phyloP scores from a whole-genome alignment of 495 filamentous ascomycete species.

The Parathielavia appendiculata region DNA sequence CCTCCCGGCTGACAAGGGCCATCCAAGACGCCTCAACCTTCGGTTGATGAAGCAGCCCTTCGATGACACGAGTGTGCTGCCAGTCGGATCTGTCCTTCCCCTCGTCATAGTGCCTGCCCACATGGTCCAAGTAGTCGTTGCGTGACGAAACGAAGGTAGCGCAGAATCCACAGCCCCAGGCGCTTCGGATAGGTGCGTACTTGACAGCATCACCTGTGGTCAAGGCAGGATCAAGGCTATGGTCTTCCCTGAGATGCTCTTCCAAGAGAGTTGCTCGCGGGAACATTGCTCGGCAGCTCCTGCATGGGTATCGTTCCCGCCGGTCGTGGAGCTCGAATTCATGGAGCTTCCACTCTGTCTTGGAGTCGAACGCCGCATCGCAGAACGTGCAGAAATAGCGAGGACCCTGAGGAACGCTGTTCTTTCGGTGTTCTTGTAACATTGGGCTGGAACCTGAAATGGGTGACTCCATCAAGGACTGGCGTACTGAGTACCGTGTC shows the following conservation, averaged over 20 bases:
- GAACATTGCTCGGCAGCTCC: constrained; percentile 15
- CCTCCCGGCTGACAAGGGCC: constrained; percentile 16
- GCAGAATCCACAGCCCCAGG: constrained; percentile 32
- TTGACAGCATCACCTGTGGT: neutral
- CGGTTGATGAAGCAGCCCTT: constrained; percentile 24
- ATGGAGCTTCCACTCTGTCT: constrained; percentile 25
- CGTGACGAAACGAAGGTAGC: constrained; percentile 12
- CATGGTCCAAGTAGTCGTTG: constrained; percentile 23
- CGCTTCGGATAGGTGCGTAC: constrained; percentile 5
- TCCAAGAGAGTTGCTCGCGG: neutral
- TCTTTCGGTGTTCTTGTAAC: constrained; percentile 15
- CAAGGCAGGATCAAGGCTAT: neutral
- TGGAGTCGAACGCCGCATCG: constrained; percentile 17
- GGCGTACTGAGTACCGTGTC: constrained; percentile 19
- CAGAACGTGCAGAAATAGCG: constrained; percentile 29
- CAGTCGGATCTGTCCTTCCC: constrained; percentile 19
- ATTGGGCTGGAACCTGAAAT: constrained; percentile 16
- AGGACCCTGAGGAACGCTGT: constrained; percentile 4
- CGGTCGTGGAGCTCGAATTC: constrained; percentile 20
- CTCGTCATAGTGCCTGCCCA: constrained; percentile 26
- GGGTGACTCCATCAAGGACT: constrained; percentile 23
- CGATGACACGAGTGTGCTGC: constrained; percentile 26
- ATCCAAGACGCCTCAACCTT: constrained; percentile 19
- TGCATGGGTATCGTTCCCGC: constrained; percentile 14
- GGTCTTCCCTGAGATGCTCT: constrained; percentile 13